Percentiles rank a stretch among this genome's conserved stretches.
These are phyloP conservation scores for Coemansia sp. DNA, from an alignment of 192 early-diverging fungal genomes.

Conservation along the genomic window DNA sequence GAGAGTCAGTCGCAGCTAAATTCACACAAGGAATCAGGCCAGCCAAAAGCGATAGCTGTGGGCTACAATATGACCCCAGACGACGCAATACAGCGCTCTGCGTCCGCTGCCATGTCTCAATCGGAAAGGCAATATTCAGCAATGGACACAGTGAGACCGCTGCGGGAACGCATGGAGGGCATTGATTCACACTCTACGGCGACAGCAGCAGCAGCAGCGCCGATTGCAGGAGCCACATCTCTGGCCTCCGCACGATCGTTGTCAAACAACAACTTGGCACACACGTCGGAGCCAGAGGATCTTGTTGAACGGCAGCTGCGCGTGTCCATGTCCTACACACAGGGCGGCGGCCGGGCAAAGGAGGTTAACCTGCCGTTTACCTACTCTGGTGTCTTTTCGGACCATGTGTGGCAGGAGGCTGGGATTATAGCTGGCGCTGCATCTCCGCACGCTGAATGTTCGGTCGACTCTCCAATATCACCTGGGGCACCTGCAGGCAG, in stretches of 20 bases:
- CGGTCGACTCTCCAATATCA: neutral
- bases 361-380: conserved; percentile 40
- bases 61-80: too few species aligned
- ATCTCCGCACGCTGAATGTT: neutral
- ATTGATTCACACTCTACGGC: conserved; percentile 3
- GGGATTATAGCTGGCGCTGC: neutral
- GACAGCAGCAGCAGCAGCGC: conserved; percentile 12
- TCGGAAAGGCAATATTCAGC: conserved; percentile 29
- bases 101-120: too few species aligned
- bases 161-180: conserved; percentile 15
- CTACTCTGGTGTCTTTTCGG: conserved; percentile 51
- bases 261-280: neutral
- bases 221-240: too few species aligned
- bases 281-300: neutral
- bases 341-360: neutral
- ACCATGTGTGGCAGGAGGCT: conserved; percentile 18
- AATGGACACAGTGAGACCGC: conserved; percentile 27
- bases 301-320: conserved; percentile 12
- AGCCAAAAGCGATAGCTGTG: too few species aligned
- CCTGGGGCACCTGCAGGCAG: too few species aligned
- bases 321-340: conserved; percentile 8
- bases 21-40: too few species aligned
- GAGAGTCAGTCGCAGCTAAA: too few species aligned
- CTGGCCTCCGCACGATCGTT: neutral
- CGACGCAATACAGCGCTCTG: too few species aligned